phyloP scores from a whole-genome alignment of 1,139 yeast genomes.

The Saccharomyces pastorianus region DNA sequence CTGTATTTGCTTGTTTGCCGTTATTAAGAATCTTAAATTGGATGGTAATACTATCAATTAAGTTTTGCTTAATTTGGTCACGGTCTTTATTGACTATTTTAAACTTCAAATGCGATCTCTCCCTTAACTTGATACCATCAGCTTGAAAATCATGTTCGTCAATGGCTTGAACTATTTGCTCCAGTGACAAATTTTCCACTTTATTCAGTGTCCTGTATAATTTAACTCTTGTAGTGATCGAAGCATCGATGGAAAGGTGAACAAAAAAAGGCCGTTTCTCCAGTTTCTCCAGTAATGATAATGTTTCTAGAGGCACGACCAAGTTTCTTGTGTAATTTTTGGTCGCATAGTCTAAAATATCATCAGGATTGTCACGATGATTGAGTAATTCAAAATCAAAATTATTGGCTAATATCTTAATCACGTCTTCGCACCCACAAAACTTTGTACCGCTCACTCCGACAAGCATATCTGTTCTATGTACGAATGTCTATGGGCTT shows the following conservation, averaged over 20 bases:
- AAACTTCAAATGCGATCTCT: constrained; percentile 21
- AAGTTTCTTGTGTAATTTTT: too few relatives aligned
- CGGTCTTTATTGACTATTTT: constrained; percentile 11
- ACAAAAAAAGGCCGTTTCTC: constrained; percentile 25
- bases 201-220: constrained; percentile 3
- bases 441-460: too few relatives aligned
- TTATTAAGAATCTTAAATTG: constrained; percentile 9
- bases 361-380: too few relatives aligned
- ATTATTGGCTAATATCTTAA: too few relatives aligned
- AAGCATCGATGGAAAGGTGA: constrained; percentile 74
- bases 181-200: constrained; percentile 2
- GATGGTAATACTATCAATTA: constrained; percentile 10
- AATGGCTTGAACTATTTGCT: constrained; percentile 10
- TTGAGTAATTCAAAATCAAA: too few relatives aligned
- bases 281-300: too few relatives aligned
- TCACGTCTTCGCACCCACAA: too few relatives aligned
- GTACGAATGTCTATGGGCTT: too few relatives aligned
- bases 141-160: constrained; percentile 16
- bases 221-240: constrained; percentile 45
- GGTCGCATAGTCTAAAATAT: too few relatives aligned
- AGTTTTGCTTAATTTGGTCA: constrained; percentile 4
- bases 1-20: constrained; percentile 3
- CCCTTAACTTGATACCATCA: constrained; percentile 16
- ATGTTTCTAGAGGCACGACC: too few relatives aligned
- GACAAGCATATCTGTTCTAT: too few relatives aligned